Evolutionary conservation across 2,329 filamentous ascomycete genomes (phyloP).

Genomic region (Phialophora expanda): DNA sequence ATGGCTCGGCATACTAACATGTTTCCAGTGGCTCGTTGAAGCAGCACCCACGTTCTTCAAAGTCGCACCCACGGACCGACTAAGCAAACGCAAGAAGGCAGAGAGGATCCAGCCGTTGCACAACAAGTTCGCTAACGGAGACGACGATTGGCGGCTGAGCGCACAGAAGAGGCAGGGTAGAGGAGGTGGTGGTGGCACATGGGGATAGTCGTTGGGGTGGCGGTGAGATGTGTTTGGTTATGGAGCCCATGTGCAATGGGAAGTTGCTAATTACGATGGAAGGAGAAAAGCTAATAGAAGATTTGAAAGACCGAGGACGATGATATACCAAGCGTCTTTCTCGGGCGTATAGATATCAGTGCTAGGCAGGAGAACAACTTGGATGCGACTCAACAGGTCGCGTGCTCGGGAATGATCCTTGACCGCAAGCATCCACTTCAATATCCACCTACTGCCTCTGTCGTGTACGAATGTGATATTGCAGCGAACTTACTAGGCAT

Average conservation of each 20-base stretch:
- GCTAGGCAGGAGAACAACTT: neutral
- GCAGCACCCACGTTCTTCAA: constrained; percentile 99
- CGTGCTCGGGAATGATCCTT: neutral
- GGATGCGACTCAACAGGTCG: neutral
- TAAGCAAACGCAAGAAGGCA: constrained; percentile 90
- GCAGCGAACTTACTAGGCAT: too few relatives aligned
- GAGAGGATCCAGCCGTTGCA: constrained; percentile 95
- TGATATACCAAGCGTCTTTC: neutral
- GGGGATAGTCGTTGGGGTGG: constrained; percentile 60
- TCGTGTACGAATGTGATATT: too few relatives aligned
- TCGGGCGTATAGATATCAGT: neutral
- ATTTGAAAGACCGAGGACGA: neutral
- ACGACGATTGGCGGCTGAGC: constrained; percentile 94
- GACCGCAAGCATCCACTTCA: neutral
- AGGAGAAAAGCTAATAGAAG: neutral
- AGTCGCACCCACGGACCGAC: constrained; percentile 81
- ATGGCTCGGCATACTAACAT: constrained; percentile 25
- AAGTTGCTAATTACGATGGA: neutral
- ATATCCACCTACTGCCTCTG: too few relatives aligned
- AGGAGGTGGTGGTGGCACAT: constrained; percentile 88
- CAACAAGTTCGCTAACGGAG: constrained; percentile 87
- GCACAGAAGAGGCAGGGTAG: constrained; percentile 84
- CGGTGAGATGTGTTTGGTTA: neutral
- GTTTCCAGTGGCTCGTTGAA: constrained; percentile 74
- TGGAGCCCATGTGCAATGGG: neutral